Base-by-base conservation (phyloP, 345 rosid species). In the Eucalyptus tenuipes region DNA sequence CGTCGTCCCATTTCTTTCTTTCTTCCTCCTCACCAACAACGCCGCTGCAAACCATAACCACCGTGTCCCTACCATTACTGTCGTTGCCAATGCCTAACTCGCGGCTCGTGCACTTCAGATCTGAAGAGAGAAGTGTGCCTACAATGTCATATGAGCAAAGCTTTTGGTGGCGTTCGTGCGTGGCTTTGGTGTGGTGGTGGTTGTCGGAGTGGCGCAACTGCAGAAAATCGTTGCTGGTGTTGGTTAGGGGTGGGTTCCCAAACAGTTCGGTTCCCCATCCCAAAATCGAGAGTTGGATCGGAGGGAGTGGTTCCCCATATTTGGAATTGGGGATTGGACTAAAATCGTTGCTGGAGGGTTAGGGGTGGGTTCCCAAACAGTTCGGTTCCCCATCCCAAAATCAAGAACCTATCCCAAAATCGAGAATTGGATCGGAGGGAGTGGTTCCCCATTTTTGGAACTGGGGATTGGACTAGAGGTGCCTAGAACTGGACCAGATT, bases 41-140 rank as follows among this genome's bases (percentile, higher is more conserved):
- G 52, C 85, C 4, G 92, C 93, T 31, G 71, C 71, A 61, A 61
- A 29, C 44, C 44, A 33, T 33, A 33, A 17, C 81, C 81, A 33
- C 1, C 25, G 0, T 20, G 22, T 31, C 0, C 42, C 20, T 66
- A 66, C 42, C 22, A 31, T 17, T 11, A 2, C 13, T 6, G 44
- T 68, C 17, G 1, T 17, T 3, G 7, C 25, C 87, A 86, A 31
- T 3, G 4, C 44, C 25, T 33, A 68, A 68, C 13, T 68, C 13
- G 7, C 44, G 0, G 25, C 24, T 5, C 16, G 90, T 95, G 33
- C n/a, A 0, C 71, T 27, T 61, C 18, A n/a, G 6, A 64, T 64
- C 18, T 64, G 37, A n/a, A 7, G 37, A 64, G 75, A 64, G 40
- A 8, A 14, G 31, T 7, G 75, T 64, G 40, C 75, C 31, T n/a